Base-by-base conservation (phyloP, 768 basidiomycete species). In the Gloeostereum incarnatum region DNA sequence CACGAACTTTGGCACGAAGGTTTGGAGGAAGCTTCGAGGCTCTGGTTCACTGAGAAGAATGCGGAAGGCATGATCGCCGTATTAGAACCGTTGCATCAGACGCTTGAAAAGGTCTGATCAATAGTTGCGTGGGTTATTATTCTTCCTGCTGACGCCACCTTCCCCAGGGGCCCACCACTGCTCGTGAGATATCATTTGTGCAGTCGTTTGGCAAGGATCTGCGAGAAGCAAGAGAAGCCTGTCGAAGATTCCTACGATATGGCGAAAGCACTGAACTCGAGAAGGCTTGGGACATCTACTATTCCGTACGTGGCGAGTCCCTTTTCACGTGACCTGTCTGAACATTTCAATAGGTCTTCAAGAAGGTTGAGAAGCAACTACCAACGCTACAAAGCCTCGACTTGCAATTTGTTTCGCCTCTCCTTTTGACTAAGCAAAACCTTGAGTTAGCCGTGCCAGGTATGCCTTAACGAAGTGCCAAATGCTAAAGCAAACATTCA, bases 1-100 rank as follows among this genome's bases (percentile, higher is more conserved):
- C 93, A 98, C 49, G 96, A 99, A 57, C 66, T 92, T 46, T 99
- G 96, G 96, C 92, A 97, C 50, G 96, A 99, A 62, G 92, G 90
- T 13, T 67, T 99, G 16, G 96, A 99, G 61, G 96, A 99, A 58
- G 96, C 96, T 5, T 96, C 93, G 5, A 75, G 96, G 29, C 62
- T 91, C 32, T 99, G 92, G 64, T 99, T 93, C 68, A 92, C 89
- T 7, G 96, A 98, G 49, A 86, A 90, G 51, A 96, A 99, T 56
- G 83, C 94, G 2, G 86, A 90, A 42, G 96, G 87, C 5, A 99
- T 99, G 96, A 96, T 97, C 49, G 81, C 80, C 17, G 83, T 78
- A 9, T 60, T 99, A 34, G 90, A 92, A 49, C 94, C 93, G 2
- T 63, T 98, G 41, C 96, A 99, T 48, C 86, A 93, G 35, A 73